Evolutionary conservation across 768 basidiomycete genomes (phyloP).

Genomic region (Trametes sanguinea): DNA sequence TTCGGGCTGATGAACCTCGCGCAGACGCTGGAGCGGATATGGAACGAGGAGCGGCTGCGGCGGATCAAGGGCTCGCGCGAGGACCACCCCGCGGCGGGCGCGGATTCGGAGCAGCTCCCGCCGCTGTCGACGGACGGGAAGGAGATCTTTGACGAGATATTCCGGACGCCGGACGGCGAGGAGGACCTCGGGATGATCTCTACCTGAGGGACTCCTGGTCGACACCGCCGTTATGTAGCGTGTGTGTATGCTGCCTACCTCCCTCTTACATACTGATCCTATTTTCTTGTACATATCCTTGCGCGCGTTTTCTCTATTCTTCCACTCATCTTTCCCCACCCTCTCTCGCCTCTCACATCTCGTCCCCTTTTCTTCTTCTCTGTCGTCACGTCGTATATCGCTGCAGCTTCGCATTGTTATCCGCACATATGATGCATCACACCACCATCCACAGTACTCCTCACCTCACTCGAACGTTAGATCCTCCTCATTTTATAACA

Average conservation of each 20-base stretch:
- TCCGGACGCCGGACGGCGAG: conserved; percentile 52
- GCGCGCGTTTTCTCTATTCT: conserved; percentile 2
- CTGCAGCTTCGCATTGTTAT: conserved; percentile 7
- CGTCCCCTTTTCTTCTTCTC: not conserved
- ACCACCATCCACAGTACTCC: not conserved
- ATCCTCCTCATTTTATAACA: conserved; percentile 1
- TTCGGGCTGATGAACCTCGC: conserved; percentile 86
- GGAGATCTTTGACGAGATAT: conserved; percentile 79
- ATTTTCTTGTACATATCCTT: conserved; percentile 7
- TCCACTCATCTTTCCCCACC: not conserved
- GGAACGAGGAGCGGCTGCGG: conserved; percentile 80
- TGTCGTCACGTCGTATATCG: not conserved
- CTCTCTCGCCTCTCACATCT: not conserved
- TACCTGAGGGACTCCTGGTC: conserved; percentile 42
- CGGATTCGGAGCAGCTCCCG: conserved; percentile 50
- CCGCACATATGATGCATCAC: conserved; percentile 8
- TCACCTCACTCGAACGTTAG: conserved; percentile 14
- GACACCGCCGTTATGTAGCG: not conserved
- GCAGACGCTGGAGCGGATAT: conserved; percentile 76
- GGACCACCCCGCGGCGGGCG: conserved; percentile 48
- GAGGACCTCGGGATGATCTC: conserved; percentile 81
- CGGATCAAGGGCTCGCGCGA: conserved; percentile 66
- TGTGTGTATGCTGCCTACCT: not conserved
- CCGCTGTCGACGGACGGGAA: conserved; percentile 71
- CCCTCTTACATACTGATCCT: not conserved